Base-by-base conservation (phyloP, 2,329 filamentous ascomycete genomes). In the Pseudogymnoascus sp. region DNA sequence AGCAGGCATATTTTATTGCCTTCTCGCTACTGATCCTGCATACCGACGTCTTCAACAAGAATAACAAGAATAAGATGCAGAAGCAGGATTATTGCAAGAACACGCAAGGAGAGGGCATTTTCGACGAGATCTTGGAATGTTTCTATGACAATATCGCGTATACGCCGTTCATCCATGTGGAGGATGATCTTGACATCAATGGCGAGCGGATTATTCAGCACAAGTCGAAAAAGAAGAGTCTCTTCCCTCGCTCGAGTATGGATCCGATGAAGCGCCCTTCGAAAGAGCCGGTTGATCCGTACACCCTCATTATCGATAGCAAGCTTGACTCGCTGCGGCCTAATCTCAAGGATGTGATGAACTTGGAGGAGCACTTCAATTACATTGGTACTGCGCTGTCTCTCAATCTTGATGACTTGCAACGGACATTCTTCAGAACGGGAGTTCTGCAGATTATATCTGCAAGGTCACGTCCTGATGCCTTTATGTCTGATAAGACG, bases 31-130 rank as follows among this genome's bases (percentile, higher is more conserved):
- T 99, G 64, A 97, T 99, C 68, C 80, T 99, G 35, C 94, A 99
- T 70, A 97, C 94, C 0, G 94, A 99, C 72, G 90, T 96, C n/a
- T 97, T 97, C 84, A 99, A 99, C 80, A 96, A 96, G 76, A 99
- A 97, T 78, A 97, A 97, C 78, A 97, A 97, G 77, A 85, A 94
- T 74, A 99, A 99, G 76, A 99, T 99, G 94, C 92, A 96, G 71
- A 95, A 96, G 72, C 78, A 83, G 0, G 94, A 97, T 71, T 99
- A 99, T 74, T 82, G 97, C 68, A 97, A 95, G 75, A 97, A 97
- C 72, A 95, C 92, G 0, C 87, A 86, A 21, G 92, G 90, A 2
- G 92, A 97, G 72, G 91, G 91, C 12, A 89, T 97, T n/a, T 90
- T 89, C 60, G 90, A 95, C 67, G 93, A 97, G 67, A 89, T 97